Evolutionary conservation across 1,284 basidiomycete species (phyloP), one percentile per base, ranked within the genome.

Genomic region (Gastroboletus turbinatus): DNA sequence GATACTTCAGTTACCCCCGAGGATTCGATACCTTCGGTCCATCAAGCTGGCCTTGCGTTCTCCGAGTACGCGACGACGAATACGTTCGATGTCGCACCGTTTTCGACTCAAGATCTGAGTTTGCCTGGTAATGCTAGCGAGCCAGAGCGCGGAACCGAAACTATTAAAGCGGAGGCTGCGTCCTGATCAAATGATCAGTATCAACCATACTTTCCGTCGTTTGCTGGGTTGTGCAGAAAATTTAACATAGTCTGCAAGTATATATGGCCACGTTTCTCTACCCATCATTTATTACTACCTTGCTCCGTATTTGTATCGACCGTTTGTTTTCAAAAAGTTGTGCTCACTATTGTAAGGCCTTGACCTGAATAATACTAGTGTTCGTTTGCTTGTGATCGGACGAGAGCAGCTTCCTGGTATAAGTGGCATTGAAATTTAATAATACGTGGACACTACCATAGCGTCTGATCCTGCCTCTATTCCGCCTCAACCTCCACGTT

Each of bases 51-150:
- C 33, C 76, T 83, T 60, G 78, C 82, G 32, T 90, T 88, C 70
- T 75, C 81, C 54, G 88, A 90, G 72, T 91, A 88, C 64, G 70
- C 77, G 17, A 78, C 83, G 17, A 77, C 81, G 51, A 81, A 78
- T 61, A 71, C 82, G 23, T 91, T 89, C 64, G 88, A 90, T 69
- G 86, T 88, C 45, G 65, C 81, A 48, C 77, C 76, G 23, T 88
- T 88, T 69, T 75, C 80, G 42, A 76, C 84, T 54, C 84, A 85
- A 63, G 88, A 90, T 58, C 67, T 90, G 59, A 80, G 79, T 51
- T 77, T 90, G 62, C 67, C 82, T 62, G 77, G 82, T 56, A 78
- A 74, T 56, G 47, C 58, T 55, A 82, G 79, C 67, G 86, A 87
- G 58, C 68, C 82, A 53, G 85, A 87, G 40, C 77, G 73, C 52